Base-by-base conservation (phyloP, 257 asterid genomes). In the Linaria vulgaris region DNA sequence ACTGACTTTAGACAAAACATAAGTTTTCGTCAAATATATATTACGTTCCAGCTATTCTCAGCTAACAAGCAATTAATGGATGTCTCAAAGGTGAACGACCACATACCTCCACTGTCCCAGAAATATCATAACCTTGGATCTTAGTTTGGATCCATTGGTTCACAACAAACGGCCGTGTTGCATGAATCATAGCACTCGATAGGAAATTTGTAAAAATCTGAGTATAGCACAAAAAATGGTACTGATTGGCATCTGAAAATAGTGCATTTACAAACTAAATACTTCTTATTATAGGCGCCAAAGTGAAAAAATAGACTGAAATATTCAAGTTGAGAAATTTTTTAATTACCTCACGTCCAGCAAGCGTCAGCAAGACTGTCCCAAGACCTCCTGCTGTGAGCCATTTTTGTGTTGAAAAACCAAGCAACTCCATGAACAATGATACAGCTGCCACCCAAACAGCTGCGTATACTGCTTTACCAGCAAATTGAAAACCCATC, bases 361-460 rank as follows among this genome's bases (percentile, higher is more conserved):
- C 99, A 71, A 94, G 96, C n/a, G 99, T 94, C 67, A 94, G 88
- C 82, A 94, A 74, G 54, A 94, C 97, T 9, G 99, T 94, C 69
- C 97, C 99, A 61, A 94, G 99, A 54, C 99, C 96, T 63, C 99
- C 99, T 3, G 97, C 99, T 7, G 99, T 90, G 69, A 94, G 88
- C 99, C 95, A 90, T 74, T 68, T 94, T 76, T 94, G 96, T 55
- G 99, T 87, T 62, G 99, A 94, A 76, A 94, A 94, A 59, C 99
- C 99, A 70, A 94, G 79, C 84, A 94, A 75, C 82, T 94, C 99
- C 96, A 94, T 94, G 71, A 94, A 94, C 76, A 94, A 82, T 56
- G 97, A 88, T 60, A 82, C 74, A 15, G 99, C 96, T 57, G 99
- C 97, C 51, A 90, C 88, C 99, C 99, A 94, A 22, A 94, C 95